Evolutionary conservation across 805 yeast genomes (phyloP).

Genomic region (Candida golubevii): DNA sequence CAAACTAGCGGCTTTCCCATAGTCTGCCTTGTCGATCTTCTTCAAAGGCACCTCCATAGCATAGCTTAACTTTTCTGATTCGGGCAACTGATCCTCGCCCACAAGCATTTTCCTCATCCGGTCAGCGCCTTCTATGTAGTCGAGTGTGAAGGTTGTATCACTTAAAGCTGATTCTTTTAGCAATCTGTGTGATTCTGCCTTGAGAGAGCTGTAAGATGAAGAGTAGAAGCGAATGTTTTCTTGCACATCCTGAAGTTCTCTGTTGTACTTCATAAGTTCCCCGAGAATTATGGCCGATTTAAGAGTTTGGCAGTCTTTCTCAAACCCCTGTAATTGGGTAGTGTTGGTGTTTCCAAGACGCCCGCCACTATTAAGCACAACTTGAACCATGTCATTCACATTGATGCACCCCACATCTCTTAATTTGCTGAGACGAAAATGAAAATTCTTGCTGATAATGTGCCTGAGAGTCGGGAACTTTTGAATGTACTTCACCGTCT

Average conservation of each 20-base stretch:
- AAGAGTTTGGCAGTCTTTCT: conserved; percentile 33
- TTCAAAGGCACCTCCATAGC: conserved; percentile 37
- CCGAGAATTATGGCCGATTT: conserved; percentile 33
- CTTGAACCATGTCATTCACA: conserved; percentile 28
- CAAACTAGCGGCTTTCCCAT: conserved; percentile 16
- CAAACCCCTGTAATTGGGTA: conserved; percentile 31
- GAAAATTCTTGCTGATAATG: conserved; percentile 23
- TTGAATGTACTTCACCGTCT: conserved; percentile 24
- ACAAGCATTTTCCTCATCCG: conserved; percentile 62
- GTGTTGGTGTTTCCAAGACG: conserved; percentile 28
- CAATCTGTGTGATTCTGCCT: conserved; percentile 39
- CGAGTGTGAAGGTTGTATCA: conserved; percentile 45
- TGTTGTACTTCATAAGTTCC: conserved; percentile 47
- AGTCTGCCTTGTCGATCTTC: conserved; percentile 17
- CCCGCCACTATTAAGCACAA: conserved; percentile 36
- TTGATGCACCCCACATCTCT: conserved; percentile 11
- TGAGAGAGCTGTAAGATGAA: conserved; percentile 45
- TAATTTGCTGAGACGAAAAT: conserved; percentile 19
- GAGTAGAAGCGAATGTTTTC: conserved; percentile 53
- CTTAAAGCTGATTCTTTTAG: conserved; percentile 12
- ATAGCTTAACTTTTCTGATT: conserved; percentile 41
- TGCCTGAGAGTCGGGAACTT: conserved; percentile 28
- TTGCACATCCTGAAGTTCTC: conserved; percentile 60
- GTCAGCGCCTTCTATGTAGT: conserved; percentile 64
- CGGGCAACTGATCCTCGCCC: conserved; percentile 47